Base-by-base conservation (phyloP, 2,329 filamentous ascomycete genomes). In the Xylariaceae sp. region DNA sequence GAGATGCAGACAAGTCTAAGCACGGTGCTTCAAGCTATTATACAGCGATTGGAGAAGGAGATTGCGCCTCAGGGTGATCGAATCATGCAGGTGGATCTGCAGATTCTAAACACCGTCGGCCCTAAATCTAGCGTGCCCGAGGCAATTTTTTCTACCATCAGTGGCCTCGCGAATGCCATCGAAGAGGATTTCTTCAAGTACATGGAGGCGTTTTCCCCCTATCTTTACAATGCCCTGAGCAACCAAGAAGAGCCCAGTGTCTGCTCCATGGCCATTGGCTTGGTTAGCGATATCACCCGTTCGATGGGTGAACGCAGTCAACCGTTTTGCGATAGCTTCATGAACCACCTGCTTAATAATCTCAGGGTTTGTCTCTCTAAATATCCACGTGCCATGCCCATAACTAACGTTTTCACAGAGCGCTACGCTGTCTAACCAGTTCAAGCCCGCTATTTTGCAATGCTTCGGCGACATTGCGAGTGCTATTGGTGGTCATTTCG, bases 391-490 rank as follows among this genome's bases (percentile, higher is more conserved):
- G 26, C 19, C 42, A 41, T 37, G 41, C 49, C 60, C 47, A 53
- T n/a, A 18, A 49, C 71, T 76, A 67, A 76, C 70, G 50, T 58
- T n/a, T 37, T 53, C 54, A 53, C 69, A 90, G 84, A 95, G 89
- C 72, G 84, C 87, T 12, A 83, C 86, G n/a, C 80, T 95, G 50
- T 88, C 88, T 63, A 96, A 97, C 73, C 90, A 96, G 73, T 95
- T 97, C 76, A 97, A 97, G 81, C 94, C 94, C 42, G 91, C 94
- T 26, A 99, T 99, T 61, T 81, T 99, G 52, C 92, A 97, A 73
- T 96, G 91, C 70, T 99, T 99, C 68, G 94, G 94, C 55, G 94
- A 99, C 67, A 96, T 99, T 73, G 94, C 94, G 37, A 89, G 92
- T 65, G 92, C 94, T 47, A 99, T 99, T 64, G 85, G 87, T 58